Base-by-base conservation (phyloP, 495 filamentous ascomycete species). In the Hypoxylon intermedium region DNA sequence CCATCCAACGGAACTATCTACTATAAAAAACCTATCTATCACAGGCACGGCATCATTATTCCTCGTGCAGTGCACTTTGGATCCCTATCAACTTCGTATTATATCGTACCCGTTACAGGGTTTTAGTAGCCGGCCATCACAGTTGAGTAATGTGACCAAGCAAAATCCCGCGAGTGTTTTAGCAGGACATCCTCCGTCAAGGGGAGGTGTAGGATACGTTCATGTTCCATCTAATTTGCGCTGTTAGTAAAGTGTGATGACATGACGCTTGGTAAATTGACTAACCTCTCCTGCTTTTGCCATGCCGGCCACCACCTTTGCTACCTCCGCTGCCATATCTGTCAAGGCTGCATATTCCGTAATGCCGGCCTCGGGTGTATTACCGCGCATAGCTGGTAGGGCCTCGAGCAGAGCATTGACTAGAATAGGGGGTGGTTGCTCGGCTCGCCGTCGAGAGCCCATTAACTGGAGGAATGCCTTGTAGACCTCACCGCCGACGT, bases 401-500 rank as follows among this genome's bases (percentile, higher is more conserved):
- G 86, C 83, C 42, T 82, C 79, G 9, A 87, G 75, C 47, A 96
- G 72, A 45, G 85, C 78, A 26, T 78, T 79, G 16, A 90, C 68
- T 9, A 85, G 71, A 58, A 69, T 74, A 56, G 77, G 72, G 7
- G 74, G 68, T 40, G 71, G 53, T 37, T 58, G 49, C 62, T 75
- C 60, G 38, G 51, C 56, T 24, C 72, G 60, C 40, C 68, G 67
- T 34, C 69, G 51, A 47, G 77, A 72, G 33, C 77, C 69, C 44
- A 81, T 54, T 18, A 94, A 75, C 26, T 85, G 79, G 16, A 95
- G 78, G 73, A 88, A 97, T 52, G 93, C 88, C 42, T 87, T 83
- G 63, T 96, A 97, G 13, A 97, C 83, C 46, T 86, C 83, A 9
- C 91, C 93, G 11, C 90, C 92, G 16, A 80, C 72, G 20, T 86